phyloP scores from a whole-genome alignment of 768 basidiomycete genomes.

The Rhodotorula babjevae region DNA sequence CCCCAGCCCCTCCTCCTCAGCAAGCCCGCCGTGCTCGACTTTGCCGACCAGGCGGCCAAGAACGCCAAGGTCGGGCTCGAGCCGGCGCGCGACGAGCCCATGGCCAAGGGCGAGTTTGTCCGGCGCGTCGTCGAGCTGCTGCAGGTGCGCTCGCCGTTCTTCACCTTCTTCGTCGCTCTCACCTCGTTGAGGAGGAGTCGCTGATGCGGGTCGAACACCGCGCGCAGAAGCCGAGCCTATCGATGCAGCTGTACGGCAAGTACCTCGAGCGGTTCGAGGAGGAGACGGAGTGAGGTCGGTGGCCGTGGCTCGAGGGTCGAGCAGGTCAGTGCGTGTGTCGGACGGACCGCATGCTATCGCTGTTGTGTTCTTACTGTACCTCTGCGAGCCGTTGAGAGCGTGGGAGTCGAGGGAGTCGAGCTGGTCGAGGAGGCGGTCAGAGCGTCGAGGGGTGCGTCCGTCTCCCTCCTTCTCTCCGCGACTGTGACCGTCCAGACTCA shows the following conservation, averaged over 20 bases:
- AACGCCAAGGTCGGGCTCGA: neutral
- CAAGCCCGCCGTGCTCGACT: neutral
- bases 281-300: neutral
- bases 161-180: neutral
- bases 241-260: constrained; percentile 33
- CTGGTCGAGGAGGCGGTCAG: too few species aligned
- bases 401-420: too few species aligned
- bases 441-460: too few species aligned
- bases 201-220: neutral
- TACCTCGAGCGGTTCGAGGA: constrained; percentile 31
- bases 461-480: too few species aligned
- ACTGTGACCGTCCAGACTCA: too few species aligned
- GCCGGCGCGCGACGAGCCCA: neutral
- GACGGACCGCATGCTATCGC: neutral
- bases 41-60: neutral
- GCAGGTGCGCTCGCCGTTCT: constrained; percentile 4
- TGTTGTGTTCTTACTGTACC: neutral
- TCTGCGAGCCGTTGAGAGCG: too few species aligned
- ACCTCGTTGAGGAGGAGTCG: neutral
- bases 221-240: constrained; percentile 19
- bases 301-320: too few species aligned
- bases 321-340: neutral
- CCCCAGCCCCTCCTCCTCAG: neutral
- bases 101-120: constrained; percentile 23
- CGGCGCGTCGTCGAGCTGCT: constrained; percentile 5